Percentiles rank a stretch among this genome's conserved stretches.
Evolutionary conservation across 2,329 filamentous ascomycete species (phyloP).

Genomic region (Pseudogymnoascus sp.): DNA sequence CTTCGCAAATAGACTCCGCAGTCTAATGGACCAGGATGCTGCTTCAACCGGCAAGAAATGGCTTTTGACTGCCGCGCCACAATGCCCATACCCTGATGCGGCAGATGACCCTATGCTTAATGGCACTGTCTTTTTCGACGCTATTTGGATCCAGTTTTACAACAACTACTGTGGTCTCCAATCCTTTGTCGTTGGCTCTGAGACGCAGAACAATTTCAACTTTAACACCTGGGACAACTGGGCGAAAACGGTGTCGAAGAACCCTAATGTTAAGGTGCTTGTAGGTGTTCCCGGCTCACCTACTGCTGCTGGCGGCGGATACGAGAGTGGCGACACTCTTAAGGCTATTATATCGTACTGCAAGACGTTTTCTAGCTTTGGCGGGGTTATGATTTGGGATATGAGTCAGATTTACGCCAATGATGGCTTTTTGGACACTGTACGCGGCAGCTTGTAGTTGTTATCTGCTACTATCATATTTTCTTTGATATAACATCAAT

Average conservation of each 20-base stretch:
- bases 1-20: slow-evolving; percentile 53
- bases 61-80: slow-evolving; percentile 59
- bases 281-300: slow-evolving; percentile 49
- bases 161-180: slow-evolving; percentile 51
- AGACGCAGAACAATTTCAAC: slow-evolving; percentile 50
- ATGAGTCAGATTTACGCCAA: slow-evolving; percentile 55
- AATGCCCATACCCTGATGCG: slow-evolving; percentile 59
- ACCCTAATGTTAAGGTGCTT: slow-evolving; percentile 53
- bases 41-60: slow-evolving; percentile 43
- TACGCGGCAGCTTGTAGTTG: slow-evolving; percentile 27
- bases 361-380: slow-evolving; percentile 52
- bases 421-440: slow-evolving; percentile 43
- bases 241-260: slow-evolving; percentile 51
- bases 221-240: slow-evolving; percentile 59
- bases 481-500: slow-evolving; percentile 10
- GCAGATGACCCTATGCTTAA: slow-evolving; percentile 51
- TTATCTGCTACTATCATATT: slow-evolving; percentile 23
- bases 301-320: slow-evolving; percentile 47
- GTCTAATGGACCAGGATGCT: slow-evolving; percentile 40
- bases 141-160: slow-evolving; percentile 37
- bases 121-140: slow-evolving; percentile 39
- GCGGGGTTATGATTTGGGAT: slow-evolving; percentile 66
- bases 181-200: slow-evolving; percentile 40
- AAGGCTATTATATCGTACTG: slow-evolving; percentile 45
- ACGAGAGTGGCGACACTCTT: slow-evolving; percentile 42